Evolutionary conservation across 2,329 filamentous ascomycete species (phyloP).

Genomic region (Arthrobotrys conoides): DNA sequence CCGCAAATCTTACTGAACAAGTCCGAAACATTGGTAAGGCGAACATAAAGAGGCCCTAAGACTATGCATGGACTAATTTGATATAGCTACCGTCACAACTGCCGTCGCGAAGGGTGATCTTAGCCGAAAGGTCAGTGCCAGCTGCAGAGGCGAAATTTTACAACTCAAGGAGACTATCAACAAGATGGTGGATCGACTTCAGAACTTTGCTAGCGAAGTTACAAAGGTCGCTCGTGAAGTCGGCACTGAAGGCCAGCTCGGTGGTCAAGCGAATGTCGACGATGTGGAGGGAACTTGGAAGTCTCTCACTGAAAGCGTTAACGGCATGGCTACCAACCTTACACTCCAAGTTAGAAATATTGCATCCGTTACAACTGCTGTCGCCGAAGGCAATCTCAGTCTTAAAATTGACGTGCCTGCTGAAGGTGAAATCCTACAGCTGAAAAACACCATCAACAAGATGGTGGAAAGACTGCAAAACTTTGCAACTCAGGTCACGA

Average conservation of each 20-base stretch:
- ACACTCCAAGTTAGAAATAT: constrained; percentile 98
- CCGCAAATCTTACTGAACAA: constrained; percentile 66
- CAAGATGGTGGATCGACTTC: constrained; percentile 97
- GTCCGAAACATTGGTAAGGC: constrained; percentile 65
- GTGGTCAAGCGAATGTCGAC: constrained; percentile 94
- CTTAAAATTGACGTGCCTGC: constrained; percentile 97
- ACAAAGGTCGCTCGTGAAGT: constrained; percentile 92
- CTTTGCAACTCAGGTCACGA: constrained; percentile 95
- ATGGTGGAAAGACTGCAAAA: constrained; percentile 99
- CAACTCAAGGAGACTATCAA: constrained; percentile 99
- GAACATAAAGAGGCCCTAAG: not conserved
- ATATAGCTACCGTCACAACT: constrained; percentile 73
- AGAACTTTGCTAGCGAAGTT: constrained; percentile 96
- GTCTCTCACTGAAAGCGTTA: constrained; percentile 94
- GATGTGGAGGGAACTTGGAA: constrained; percentile 98
- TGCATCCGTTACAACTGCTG: constrained; percentile 93
- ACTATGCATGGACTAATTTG: constrained; percentile 9
- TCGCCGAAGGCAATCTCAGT: constrained; percentile 92
- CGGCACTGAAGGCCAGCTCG: constrained; percentile 92
- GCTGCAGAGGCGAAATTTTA: constrained; percentile 90
- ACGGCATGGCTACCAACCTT: constrained; percentile 98
- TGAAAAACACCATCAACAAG: constrained; percentile 98
- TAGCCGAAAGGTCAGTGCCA: constrained; percentile 95
- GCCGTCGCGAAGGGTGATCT: constrained; percentile 85
- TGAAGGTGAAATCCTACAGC: constrained; percentile 90